Conservation (phyloP, 2,329 filamentous ascomycete species). For the Phialophora chinensis region DNA sequence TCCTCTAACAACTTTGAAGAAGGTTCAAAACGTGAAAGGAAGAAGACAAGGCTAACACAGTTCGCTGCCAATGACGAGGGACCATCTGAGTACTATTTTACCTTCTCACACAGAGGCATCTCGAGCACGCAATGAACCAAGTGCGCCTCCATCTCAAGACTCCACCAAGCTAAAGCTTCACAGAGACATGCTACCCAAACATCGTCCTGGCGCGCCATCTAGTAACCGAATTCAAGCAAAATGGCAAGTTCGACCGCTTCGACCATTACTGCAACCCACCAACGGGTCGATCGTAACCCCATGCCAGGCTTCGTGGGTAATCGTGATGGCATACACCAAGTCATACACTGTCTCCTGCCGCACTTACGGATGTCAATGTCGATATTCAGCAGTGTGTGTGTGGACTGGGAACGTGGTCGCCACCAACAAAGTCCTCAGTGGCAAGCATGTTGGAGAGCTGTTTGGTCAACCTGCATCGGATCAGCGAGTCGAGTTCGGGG, state of each 20-base stretch:
- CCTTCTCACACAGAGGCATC: no score
- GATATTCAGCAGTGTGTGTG: slow-evolving; percentile 3
- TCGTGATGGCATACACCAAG: neutral
- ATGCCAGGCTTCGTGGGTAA: neutral
- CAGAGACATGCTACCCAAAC: neutral
- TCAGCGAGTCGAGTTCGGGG: neutral
- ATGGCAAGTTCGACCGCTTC: neutral
- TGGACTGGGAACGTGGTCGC: slow-evolving; percentile 4
- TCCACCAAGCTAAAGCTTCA: no score
- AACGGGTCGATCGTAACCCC: neutral
- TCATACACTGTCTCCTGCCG: neutral
- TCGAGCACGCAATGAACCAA: no score
- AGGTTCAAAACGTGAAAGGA: no score
- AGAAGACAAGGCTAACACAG: no score
- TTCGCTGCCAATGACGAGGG: no score
- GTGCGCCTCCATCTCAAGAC: no score
- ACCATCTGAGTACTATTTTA: no score
- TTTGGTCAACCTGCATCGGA: neutral
- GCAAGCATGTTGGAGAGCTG: slow-evolving; percentile 3
- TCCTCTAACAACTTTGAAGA: no score
- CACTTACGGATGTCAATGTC: slow-evolving; percentile 1
- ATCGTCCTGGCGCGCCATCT: slow-evolving; percentile 1
- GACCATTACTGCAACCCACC: neutral
- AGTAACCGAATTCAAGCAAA: neutral
- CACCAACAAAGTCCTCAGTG: slow-evolving; percentile 1